Base-by-base conservation (phyloP, 2,329 filamentous ascomycete species). In the Lachnellula subtilissima region DNA sequence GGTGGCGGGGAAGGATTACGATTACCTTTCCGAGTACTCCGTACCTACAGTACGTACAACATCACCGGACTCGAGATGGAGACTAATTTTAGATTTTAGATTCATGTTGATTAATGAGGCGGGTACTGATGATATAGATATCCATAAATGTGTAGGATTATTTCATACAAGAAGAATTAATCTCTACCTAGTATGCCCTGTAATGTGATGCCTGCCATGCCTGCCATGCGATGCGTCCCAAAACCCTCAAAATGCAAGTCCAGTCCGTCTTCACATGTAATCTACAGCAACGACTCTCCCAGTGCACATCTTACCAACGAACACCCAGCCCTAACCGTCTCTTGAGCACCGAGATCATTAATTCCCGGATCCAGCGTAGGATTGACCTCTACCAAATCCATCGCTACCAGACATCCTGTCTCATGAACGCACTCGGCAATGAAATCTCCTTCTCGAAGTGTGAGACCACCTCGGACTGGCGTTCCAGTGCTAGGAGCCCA, bases 401-500 rank as follows among this genome's bases (percentile, higher is more conserved):
- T 85, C 45, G 88, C 88, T 11, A 93, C 78, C 54, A 93, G 75
- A 70, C 83, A 88, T 52, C 89, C 89, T 6, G 88, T 91, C 76
- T 89, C 80, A 71, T 93, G 88, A 22, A 93, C 86, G 64, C 82
- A 86, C 75, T 93, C 94, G 67, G 91, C 95, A 73, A 99, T 97
- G 75, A 90, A 99, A 73, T 97, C 94, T 42, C 94, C 94, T 76
- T 99, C 94, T 54, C 94, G 84, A 66, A 99, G 79, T 3, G 94
- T 99, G 71, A 99, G 75, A 0, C 94, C 94, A 43, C 94, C 94
- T 67, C 94, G 83, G 35, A 99, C 94, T 0, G 94, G 91, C 3
- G 94, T 97, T 17, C 94, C 94, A 0, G 94, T 99, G 73, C 89
- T 94, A 23, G 94, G 94, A 40, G 94, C 94, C 88, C 91, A 97